Conservation (phyloP, 2,329 filamentous ascomycete genomes). For the Pezicula rhizophila region DNA sequence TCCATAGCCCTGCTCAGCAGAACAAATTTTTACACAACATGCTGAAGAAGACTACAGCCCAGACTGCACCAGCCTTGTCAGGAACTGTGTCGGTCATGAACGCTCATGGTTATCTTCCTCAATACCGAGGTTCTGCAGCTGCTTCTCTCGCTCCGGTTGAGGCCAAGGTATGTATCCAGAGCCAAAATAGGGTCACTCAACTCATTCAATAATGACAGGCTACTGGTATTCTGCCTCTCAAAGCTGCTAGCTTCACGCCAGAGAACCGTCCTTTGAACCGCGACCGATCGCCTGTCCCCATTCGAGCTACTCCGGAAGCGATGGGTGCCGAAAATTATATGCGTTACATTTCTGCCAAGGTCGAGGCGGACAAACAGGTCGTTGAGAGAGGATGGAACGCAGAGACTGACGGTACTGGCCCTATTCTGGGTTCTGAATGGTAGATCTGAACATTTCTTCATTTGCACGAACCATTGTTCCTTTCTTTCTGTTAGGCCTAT, state of each 20-base stretch:
- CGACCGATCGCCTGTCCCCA: conserved; percentile 2
- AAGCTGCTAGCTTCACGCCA: conserved; percentile 6
- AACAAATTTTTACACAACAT: conserved; percentile 27
- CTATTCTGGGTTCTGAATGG: conserved; percentile 13
- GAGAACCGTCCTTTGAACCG: conserved; percentile 16
- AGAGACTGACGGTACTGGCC: conserved; percentile 12
- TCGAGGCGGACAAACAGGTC: conserved; percentile 13
- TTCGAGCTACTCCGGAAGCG: conserved; percentile 3
- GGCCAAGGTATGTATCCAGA: background rate
- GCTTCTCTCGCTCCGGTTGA: conserved; percentile 25
- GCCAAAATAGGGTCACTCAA: background rate
- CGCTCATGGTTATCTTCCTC: conserved; percentile 27
- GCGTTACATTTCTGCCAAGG: conserved; percentile 18
- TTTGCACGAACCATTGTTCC: background rate
- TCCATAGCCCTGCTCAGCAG: conserved; percentile 19
- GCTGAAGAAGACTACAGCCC: conserved; percentile 20
- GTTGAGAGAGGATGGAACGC: conserved; percentile 13
- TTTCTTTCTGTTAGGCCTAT: background rate
- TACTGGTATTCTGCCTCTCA: background rate
- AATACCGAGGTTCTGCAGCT: conserved; percentile 25
- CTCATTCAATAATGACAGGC: background rate
- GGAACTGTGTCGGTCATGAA: conserved; percentile 25
- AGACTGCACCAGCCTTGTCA: conserved; percentile 21
- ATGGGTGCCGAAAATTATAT: conserved; percentile 19
- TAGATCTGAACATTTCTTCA: background rate